phyloP scores from a whole-genome alignment of 352 stramenopile species.

The Achlya hypogyna region DNA sequence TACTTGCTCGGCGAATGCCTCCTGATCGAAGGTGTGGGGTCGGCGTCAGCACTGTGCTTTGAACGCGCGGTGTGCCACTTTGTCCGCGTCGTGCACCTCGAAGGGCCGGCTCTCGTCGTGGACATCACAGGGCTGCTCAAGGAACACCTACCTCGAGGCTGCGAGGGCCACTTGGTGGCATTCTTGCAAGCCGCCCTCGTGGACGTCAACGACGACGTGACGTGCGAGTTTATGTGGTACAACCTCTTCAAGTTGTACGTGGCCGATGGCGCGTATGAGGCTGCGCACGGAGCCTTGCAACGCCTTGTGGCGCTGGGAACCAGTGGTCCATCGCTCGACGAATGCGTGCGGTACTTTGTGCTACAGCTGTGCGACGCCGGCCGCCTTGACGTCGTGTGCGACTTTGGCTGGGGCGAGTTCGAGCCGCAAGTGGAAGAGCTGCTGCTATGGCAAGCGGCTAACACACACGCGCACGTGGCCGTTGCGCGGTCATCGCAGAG shows the following conservation, averaged over 20 bases:
- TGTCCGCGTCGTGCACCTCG: background rate
- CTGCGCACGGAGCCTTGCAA: background rate
- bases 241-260: constrained; percentile 7
- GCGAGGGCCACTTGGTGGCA: background rate
- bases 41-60: background rate
- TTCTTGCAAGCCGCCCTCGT: constrained; percentile 4
- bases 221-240: constrained; percentile 13
- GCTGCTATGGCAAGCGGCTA: constrained; percentile 4
- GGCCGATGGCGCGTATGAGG: background rate
- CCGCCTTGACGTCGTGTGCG: background rate
- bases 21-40: background rate
- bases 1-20: background rate
- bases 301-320: background rate
- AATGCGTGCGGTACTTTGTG: constrained; percentile 7
- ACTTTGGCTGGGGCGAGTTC: constrained; percentile 1
- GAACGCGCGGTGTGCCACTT: background rate
- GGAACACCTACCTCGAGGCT: background rate
- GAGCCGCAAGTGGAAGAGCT: background rate
- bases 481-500: background rate
- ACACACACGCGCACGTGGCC: constrained; percentile 2
- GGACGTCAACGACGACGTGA: background rate
- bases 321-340: background rate
- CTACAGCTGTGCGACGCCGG: constrained; percentile 9
- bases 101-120: background rate
- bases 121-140: background rate